These are phyloP conservation scores for Psilocybe cubensis DNA, from an alignment of 768 basidiomycete genomes.

Conservation along the genomic window DNA sequence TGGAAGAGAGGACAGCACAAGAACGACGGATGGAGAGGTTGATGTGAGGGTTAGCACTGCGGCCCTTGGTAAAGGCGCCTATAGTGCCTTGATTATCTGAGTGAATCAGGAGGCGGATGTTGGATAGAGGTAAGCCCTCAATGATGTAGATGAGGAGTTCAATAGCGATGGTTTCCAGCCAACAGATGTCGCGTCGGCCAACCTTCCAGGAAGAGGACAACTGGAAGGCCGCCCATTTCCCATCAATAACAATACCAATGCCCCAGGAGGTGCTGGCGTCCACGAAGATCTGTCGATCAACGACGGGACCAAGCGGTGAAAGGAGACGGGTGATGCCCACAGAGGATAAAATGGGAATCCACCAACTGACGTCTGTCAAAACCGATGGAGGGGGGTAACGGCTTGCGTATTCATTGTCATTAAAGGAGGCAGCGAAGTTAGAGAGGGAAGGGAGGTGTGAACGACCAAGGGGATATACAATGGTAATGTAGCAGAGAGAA, in stretches of 20 bases:
- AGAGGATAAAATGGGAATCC: not conserved
- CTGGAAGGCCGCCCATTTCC: conserved; percentile 7
- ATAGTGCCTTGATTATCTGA: conserved; percentile 40
- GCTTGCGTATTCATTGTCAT: conserved; percentile 12
- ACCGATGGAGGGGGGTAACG: conserved; percentile 19
- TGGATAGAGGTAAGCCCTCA: conserved; percentile 2
- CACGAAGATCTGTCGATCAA: conserved; percentile 1
- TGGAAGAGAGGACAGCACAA: not conserved
- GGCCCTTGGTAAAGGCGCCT: conserved; percentile 31
- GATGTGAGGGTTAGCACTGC: conserved; percentile 29
- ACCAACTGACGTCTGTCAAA: conserved; percentile 9
- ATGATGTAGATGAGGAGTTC: conserved; percentile 25
- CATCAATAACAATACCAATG: conserved; percentile 8
- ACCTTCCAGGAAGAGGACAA: conserved; percentile 14
- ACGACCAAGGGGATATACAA: conserved; percentile 27
- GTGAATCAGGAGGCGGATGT: conserved; percentile 25
- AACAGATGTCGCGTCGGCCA: conserved; percentile 23
- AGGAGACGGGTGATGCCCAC: not conserved
- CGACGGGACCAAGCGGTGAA: not conserved
- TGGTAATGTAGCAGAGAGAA: conserved; percentile 33
- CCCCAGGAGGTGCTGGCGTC: conserved; percentile 16
- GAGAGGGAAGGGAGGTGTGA: conserved; percentile 27
- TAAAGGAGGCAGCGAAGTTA: conserved; percentile 23
- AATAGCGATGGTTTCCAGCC: conserved; percentile 27
- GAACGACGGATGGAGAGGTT: conserved; percentile 28